Evolutionary conservation across 768 basidiomycete species (phyloP).

Genomic region (Daedaleopsis sinensis): DNA sequence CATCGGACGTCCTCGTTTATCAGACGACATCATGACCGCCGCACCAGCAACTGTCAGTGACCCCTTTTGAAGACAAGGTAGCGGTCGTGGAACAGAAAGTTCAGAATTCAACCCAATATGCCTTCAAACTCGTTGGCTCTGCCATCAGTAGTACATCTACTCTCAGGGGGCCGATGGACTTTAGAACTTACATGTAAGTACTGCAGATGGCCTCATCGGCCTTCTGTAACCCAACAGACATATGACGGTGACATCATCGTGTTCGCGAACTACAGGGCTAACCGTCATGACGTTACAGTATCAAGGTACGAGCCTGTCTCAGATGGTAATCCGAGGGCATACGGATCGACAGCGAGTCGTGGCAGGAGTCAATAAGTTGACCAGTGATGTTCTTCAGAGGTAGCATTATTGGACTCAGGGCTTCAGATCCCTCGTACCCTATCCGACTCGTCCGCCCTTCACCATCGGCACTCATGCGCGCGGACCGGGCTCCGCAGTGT

Average conservation of each 20-base stretch:
- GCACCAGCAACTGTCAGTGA: slow-evolving; percentile 15
- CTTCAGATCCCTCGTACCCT: no score
- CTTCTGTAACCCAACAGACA: slow-evolving; percentile 39
- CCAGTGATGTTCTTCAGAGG: no score
- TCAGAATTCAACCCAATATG: slow-evolving; percentile 28
- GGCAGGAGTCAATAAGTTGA: no score
- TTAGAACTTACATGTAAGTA: not conserved
- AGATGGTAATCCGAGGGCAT: no score
- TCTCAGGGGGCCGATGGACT: not conserved
- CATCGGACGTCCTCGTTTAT: not conserved
- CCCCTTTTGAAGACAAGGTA: slow-evolving; percentile 28
- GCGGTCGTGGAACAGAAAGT: slow-evolving; percentile 16
- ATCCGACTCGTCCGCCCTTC: no score
- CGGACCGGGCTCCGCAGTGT: no score
- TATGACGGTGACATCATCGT: slow-evolving; percentile 20
- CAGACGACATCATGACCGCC: not conserved
- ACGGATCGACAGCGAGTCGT: no score
- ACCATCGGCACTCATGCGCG: no score
- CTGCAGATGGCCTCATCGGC: slow-evolving; percentile 39
- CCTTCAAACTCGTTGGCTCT: slow-evolving; percentile 32
- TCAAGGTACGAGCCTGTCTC: slow-evolving; percentile 27
- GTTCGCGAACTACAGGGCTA: not conserved
- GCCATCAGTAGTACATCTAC: slow-evolving; percentile 32
- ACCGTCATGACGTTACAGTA: slow-evolving; percentile 14
- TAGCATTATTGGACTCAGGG: no score